Percentiles rank a stretch among this genome's conserved stretches.
These are phyloP conservation scores for Aspergillus puulaauensis DNA, from an alignment of 2,329 filamentous ascomycete genomes.

Conservation along the genomic window DNA sequence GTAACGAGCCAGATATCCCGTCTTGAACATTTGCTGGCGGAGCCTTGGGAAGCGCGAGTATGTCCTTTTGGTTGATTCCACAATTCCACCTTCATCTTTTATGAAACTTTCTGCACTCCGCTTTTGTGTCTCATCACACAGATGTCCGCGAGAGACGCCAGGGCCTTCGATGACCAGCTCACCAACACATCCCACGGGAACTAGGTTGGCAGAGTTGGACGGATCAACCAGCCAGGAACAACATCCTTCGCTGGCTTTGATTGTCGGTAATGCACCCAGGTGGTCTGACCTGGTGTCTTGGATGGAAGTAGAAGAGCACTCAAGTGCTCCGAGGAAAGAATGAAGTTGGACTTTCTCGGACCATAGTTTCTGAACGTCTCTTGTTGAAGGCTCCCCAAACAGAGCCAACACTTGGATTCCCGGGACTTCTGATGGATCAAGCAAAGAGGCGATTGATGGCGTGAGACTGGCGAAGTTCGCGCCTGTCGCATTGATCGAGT, in stretches of 20 bases:
- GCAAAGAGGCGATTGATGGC: slow-evolving; percentile 24
- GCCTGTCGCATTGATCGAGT: slow-evolving; percentile 45
- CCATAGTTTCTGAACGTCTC: slow-evolving; percentile 3
- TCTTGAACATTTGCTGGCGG: slow-evolving; percentile 31
- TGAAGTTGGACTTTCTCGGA: slow-evolving; percentile 19
- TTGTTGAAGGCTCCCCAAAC: slow-evolving; percentile 15
- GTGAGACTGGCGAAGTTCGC: slow-evolving; percentile 36
- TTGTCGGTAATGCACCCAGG: not conserved
- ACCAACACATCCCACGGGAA: slow-evolving; percentile 35
- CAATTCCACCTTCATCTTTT: slow-evolving; percentile 28
- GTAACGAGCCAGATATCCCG: slow-evolving; percentile 40
- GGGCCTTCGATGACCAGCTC: slow-evolving; percentile 36
- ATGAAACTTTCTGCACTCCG: slow-evolving; percentile 50
- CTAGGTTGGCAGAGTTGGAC: slow-evolving; percentile 23
- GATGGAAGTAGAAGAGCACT: slow-evolving; percentile 26
- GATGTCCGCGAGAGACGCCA: slow-evolving; percentile 57
- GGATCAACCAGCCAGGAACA: slow-evolving; percentile 37
- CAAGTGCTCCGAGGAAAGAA: slow-evolving; percentile 25
- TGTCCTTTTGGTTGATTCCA: not conserved
- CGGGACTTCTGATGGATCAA: slow-evolving; percentile 30
- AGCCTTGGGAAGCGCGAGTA: not conserved
- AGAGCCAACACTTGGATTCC: slow-evolving; percentile 23
- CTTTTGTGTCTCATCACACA: slow-evolving; percentile 55
- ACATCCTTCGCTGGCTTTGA: slow-evolving; percentile 28
- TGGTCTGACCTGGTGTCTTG: slow-evolving; percentile 6